These are phyloP conservation scores for Ustilago bromivora DNA, from an alignment of 1,284 basidiomycete species.

Conservation along the genomic window DNA sequence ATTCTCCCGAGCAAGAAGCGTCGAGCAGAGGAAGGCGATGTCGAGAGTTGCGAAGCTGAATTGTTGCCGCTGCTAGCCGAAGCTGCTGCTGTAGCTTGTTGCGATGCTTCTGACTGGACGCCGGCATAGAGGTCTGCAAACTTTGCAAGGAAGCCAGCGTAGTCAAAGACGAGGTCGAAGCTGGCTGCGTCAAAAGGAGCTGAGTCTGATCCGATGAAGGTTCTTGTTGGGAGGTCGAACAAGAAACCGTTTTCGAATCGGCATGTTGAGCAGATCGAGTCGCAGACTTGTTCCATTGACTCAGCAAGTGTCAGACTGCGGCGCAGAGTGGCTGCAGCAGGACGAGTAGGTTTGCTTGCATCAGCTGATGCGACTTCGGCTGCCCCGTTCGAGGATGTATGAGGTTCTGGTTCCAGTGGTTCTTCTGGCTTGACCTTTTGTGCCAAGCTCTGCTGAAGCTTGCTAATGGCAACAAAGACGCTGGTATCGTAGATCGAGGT, in stretches of 20 bases:
- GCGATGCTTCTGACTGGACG: constrained; percentile 10
- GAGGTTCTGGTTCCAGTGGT: constrained; percentile 75
- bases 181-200: constrained; percentile 90
- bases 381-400: constrained; percentile 3
- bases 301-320: constrained; percentile 44
- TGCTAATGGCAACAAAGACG: constrained; percentile 86
- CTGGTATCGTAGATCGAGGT: constrained; percentile 91
- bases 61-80: neutral
- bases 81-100: constrained; percentile 1
- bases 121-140: constrained; percentile 83
- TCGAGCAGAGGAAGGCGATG: constrained; percentile 37
- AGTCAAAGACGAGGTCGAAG: constrained; percentile 89
- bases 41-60: constrained; percentile 27
- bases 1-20: constrained; percentile 35
- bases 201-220: constrained; percentile 92
- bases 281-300: constrained; percentile 55
- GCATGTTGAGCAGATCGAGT: constrained; percentile 75
- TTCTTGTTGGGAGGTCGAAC: constrained; percentile 85
- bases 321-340: constrained; percentile 21
- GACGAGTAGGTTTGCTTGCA: constrained; percentile 23
- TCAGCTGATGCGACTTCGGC: constrained; percentile 13
- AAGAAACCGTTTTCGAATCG: constrained; percentile 91
- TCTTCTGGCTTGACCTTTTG: constrained; percentile 79
- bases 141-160: constrained; percentile 85
- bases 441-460: constrained; percentile 74